Base-by-base conservation (phyloP, 139 green algal genomes). In the Haematococcus lacustris region DNA sequence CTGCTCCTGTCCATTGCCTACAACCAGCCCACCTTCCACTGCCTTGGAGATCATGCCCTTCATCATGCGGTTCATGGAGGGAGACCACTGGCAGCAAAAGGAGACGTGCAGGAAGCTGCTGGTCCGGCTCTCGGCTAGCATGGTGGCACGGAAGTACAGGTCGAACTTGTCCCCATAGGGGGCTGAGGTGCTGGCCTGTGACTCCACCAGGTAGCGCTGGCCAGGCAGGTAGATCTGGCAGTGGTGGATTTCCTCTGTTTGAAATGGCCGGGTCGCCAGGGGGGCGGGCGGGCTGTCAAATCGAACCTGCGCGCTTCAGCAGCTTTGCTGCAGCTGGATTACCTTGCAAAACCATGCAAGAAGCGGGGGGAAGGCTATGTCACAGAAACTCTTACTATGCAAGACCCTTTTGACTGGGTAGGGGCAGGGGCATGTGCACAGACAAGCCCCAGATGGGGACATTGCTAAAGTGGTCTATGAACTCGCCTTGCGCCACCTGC, bases 111-210 rank as follows among this genome's bases (percentile, higher is more conserved):
- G 51, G 7, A 65, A 51, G 37, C 37, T 21, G 70, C 26, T 41
- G 32, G 40, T 64, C 25, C 2, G 1, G 47, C 23, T 25, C 35
- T 74, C 66, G 1, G 74, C 23, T 3, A 43, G 35, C 17, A 80
- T 39, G 38, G 47, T 41, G 68, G 30, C 32, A 37, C 74, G 47
- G 71, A 84, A 74, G 33, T 73, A 77, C 0, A 85, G n/a, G 38
- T 78, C 75, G 53, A 85, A 85, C 65, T 85, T 85, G 73, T 85
- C 75, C 1, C 79, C 79, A 67, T 85, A 85, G 40, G 79, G 79
- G 0, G 79, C 79, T 6, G 69, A 70, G 17, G 79, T 85, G 71
- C 38, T 66, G 33, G 70, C 66, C 30, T 70, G 23, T 33, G 51
- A 38, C 51, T 85, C 79, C 23, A 85, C 21, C 17, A 80, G 38